Conservation (phyloP, 306 rosid species). For the Ochetophila trinervis region DNA sequence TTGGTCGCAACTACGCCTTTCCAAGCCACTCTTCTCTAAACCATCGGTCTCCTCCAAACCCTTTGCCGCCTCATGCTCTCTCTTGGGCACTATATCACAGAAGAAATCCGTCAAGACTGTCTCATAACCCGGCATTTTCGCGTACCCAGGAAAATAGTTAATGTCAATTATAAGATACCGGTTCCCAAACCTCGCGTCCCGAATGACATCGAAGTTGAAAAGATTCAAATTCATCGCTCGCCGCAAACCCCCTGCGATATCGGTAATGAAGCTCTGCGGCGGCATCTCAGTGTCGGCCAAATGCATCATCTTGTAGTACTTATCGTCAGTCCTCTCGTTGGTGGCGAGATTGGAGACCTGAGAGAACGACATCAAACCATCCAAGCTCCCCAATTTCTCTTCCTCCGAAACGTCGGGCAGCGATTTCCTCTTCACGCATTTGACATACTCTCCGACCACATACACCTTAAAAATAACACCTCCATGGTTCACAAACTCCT, state of each 20-base stretch:
- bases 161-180: slow-evolving; percentile 89
- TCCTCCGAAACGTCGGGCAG: slow-evolving; percentile 82
- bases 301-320: slow-evolving; percentile 67
- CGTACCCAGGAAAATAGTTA: slow-evolving; percentile 94
- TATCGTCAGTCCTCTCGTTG: slow-evolving; percentile 57
- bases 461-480: slow-evolving; percentile 92
- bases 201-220: slow-evolving; percentile 81
- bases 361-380: slow-evolving; percentile 63
- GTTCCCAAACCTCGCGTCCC: slow-evolving; percentile 66
- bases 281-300: slow-evolving; percentile 86
- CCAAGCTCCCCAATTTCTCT: slow-evolving; percentile 52
- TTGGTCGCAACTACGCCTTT: slow-evolving; percentile 29
- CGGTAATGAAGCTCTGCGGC: slow-evolving; percentile 52
- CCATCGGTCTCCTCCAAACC: slow-evolving; percentile 12
- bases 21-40: slow-evolving; percentile 29
- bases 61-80: slow-evolving; percentile 23
- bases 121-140: slow-evolving; percentile 94
- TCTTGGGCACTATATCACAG: slow-evolving; percentile 53
- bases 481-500: slow-evolving; percentile 89
- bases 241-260: slow-evolving; percentile 64
- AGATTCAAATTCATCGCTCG: slow-evolving; percentile 58
- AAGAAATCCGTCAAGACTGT: slow-evolving; percentile 72
- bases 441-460: slow-evolving; percentile 68
- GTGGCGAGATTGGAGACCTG: slow-evolving; percentile 73
- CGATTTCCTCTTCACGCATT: slow-evolving; percentile 83